Conservation (phyloP, 164 flowering plant species). For the Warburgia ugandensis region DNA sequence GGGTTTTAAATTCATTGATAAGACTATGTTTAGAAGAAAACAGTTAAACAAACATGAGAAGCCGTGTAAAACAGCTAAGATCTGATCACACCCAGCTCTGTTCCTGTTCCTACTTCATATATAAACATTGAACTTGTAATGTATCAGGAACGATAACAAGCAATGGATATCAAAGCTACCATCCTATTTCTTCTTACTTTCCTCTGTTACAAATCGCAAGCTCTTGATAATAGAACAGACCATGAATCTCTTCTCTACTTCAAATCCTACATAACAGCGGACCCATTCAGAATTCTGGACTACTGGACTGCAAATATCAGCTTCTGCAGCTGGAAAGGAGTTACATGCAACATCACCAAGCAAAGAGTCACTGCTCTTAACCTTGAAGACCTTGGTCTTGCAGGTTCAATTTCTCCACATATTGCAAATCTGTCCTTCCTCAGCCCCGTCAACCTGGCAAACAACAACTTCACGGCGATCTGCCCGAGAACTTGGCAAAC, state of each 20-base stretch:
- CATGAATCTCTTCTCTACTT: slow-evolving; percentile 16
- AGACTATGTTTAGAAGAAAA: too few relatives aligned
- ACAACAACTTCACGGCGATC: slow-evolving; percentile 20
- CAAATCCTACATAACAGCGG: slow-evolving; percentile 12
- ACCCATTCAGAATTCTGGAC: slow-evolving; percentile 6
- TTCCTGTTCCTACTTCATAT: too few relatives aligned
- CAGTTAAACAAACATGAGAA: too few relatives aligned
- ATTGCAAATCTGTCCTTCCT: slow-evolving; percentile 34
- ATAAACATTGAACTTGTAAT: too few relatives aligned
- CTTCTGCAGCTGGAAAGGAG: slow-evolving; percentile 32
- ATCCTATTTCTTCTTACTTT: too few relatives aligned
- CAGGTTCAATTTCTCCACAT: slow-evolving; percentile 23
- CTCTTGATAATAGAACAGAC: slow-evolving; percentile 14
- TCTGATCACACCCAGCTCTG: too few relatives aligned
- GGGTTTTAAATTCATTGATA: too few relatives aligned
- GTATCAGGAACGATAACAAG: too few relatives aligned
- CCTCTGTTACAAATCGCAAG: too few relatives aligned
- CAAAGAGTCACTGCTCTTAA: slow-evolving; percentile 14
- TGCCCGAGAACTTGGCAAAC: slow-evolving; percentile 22
- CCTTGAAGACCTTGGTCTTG: slow-evolving; percentile 7
- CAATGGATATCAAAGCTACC: too few relatives aligned
- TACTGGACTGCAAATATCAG: slow-evolving; percentile 26
- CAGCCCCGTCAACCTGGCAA: slow-evolving; percentile 5
- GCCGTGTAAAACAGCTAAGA: too few relatives aligned
- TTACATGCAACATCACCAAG: slow-evolving; percentile 13